Conservation (phyloP, 169 alveolate genomes). For the Eimeria acervulina region DNA sequence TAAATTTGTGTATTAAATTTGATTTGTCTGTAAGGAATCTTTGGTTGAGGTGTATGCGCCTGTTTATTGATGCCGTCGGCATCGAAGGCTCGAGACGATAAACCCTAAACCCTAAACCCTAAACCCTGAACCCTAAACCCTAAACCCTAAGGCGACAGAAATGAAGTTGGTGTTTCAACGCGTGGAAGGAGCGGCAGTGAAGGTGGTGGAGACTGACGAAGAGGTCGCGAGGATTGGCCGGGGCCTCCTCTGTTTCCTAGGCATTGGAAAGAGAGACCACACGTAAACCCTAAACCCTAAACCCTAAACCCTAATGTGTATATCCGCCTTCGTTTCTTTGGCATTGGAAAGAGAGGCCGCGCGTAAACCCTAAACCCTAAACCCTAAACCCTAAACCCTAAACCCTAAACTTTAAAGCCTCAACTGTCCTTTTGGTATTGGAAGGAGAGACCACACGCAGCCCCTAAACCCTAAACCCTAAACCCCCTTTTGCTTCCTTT, state of each 20-base stretch:
- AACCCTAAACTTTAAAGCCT: neutral
- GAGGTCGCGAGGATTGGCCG: slow-evolving; percentile 42
- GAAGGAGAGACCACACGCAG: too few species aligned
- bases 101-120: neutral
- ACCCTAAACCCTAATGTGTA: neutral
- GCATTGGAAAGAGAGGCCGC: slow-evolving; percentile 39
- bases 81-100: neutral
- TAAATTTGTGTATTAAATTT: neutral
- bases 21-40: neutral
- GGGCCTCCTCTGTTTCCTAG: slow-evolving; percentile 67
- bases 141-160: neutral
- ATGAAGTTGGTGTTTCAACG: slow-evolving; percentile 68
- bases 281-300: slow-evolving; percentile 23
- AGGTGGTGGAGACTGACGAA: slow-evolving; percentile 68
- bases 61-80: neutral
- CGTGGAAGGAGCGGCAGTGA: slow-evolving; percentile 64
- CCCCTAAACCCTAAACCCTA: too few species aligned
- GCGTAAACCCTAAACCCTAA: slow-evolving; percentile 27
- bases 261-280: slow-evolving; percentile 50
- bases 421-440: too few species aligned
- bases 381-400: neutral
- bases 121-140: neutral
- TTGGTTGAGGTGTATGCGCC: neutral
- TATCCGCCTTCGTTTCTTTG: slow-evolving; percentile 45
- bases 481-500: neutral